Base-by-base conservation (phyloP, 495 filamentous ascomycete genomes). In the Xylaria nigripes region DNA sequence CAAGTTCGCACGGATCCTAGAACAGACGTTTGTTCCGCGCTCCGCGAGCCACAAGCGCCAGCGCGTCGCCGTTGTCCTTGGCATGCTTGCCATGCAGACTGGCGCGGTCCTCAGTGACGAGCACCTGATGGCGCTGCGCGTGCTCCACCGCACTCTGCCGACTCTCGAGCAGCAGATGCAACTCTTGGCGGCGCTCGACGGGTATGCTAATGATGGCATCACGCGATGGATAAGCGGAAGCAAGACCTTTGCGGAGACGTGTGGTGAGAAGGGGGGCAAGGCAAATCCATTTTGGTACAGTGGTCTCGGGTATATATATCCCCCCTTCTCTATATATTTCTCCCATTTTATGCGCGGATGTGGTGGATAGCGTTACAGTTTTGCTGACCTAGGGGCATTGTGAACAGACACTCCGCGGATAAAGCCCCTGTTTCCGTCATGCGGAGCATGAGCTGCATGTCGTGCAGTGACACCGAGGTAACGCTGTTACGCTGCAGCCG, bases 81-180 rank as follows among this genome's bases (percentile, higher is more conserved):
- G 48, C 1, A 56, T 61, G 40, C 55, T 63, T 5, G 58, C 58
- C 9, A 61, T 61, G 58, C 29, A 45, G 27, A 13, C 50, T 1
- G 58, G 61, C 9, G 55, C 45, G 16, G 48, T 6, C 6, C 57
- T 61, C 24, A 55, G 56, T 32, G 21, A 23, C 2, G 43, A 46
- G 21, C 48, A 61, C 19, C 7, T 63, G 18, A 24, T 6, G 0
- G 24, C 40, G 1, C 55, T 63, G 32, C 45, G 49, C 30, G 23
- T 58, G 3, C 58, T 63, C 16, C 61, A 58, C 8, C 51, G 46
- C n/a, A 50, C 21, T 30, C 61, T 63, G 29, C 55, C 55, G 10
- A 63, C 36, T 16, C 44, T 61, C 22, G 61, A 61, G 34, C 58
- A 61, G 51, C 58, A 61, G 24, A 10, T 63, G 1, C 61, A 63